Evolutionary conservation across 495 filamentous ascomycete genomes (phyloP).

Genomic region (Xylaria palmicola): DNA sequence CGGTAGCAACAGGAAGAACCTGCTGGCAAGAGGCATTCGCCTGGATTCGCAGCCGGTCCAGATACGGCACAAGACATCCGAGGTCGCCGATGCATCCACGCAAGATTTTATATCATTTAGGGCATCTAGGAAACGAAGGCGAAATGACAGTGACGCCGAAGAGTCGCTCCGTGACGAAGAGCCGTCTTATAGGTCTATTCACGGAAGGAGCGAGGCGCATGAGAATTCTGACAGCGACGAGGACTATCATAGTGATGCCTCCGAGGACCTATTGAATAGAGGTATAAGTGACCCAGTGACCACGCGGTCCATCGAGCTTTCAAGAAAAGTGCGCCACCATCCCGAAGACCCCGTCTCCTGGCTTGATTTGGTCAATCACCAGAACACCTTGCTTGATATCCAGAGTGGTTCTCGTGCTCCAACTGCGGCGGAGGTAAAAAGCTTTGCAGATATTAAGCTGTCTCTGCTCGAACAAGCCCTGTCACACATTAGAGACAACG

Average conservation of each 20-base stretch:
- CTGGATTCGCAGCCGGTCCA: conserved; percentile 31
- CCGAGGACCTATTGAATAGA: conserved; percentile 29
- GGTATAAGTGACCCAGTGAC: conserved; percentile 40
- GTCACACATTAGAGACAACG: conserved; percentile 41
- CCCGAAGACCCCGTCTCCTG: conserved; percentile 70
- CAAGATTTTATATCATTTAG: conserved; percentile 41
- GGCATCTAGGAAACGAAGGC: conserved; percentile 41
- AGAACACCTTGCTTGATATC: conserved; percentile 60
- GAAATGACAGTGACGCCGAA: conserved; percentile 21
- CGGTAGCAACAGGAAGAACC: conserved; percentile 37
- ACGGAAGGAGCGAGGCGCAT: conserved; percentile 56
- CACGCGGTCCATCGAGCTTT: conserved; percentile 57
- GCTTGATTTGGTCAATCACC: conserved; percentile 73
- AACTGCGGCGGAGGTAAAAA: conserved; percentile 61
- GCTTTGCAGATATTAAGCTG: conserved; percentile 73
- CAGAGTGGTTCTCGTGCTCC: conserved; percentile 39
- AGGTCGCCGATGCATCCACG: conserved; percentile 13
- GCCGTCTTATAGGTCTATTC: conserved; percentile 68
- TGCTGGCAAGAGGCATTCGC: conserved; percentile 28
- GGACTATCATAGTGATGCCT: conserved; percentile 50
- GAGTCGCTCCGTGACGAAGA: conserved; percentile 45
- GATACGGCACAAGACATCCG: conserved; percentile 17
- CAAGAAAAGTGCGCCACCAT: conserved; percentile 55
- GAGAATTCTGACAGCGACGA: conserved; percentile 48
- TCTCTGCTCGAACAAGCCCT: conserved; percentile 82